Conservation (phyloP, 2,329 filamentous ascomycete species). For the Aspergillus glaucus region DNA sequence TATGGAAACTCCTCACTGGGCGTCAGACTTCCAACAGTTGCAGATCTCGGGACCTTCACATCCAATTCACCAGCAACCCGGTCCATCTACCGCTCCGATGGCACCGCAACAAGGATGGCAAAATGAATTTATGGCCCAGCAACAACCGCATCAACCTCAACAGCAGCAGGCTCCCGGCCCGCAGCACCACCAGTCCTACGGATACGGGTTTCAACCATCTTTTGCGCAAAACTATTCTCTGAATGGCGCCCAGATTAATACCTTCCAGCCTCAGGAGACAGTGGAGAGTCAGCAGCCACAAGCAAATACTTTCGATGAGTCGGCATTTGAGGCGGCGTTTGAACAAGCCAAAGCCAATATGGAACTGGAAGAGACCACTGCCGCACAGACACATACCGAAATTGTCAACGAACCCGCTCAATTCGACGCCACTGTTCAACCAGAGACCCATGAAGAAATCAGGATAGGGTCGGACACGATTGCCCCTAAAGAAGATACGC, state of each 20-base stretch:
- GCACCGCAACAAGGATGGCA: slow-evolving; percentile 48
- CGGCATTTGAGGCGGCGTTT: slow-evolving; percentile 42
- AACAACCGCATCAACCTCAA: slow-evolving; percentile 4
- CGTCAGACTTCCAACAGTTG: slow-evolving; percentile 42
- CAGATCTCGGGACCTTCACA: slow-evolving; percentile 34
- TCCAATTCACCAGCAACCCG: slow-evolving; percentile 44
- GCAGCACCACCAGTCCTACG: slow-evolving; percentile 13
- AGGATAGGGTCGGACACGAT: slow-evolving; percentile 42
- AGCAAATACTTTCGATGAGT: slow-evolving; percentile 36
- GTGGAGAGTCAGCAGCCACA: slow-evolving; percentile 16
- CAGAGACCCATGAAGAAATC: slow-evolving; percentile 19
- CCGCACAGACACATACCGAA: slow-evolving; percentile 10
- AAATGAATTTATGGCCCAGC: slow-evolving; percentile 50
- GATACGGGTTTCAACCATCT: slow-evolving; percentile 22
- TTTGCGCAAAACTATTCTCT: slow-evolving; percentile 22
- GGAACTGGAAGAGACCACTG: slow-evolving; percentile 19
- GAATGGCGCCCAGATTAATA: slow-evolving; percentile 15
- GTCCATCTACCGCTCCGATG: slow-evolving; percentile 34
- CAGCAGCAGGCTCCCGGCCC: slow-evolving; percentile 17
- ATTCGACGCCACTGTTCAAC: slow-evolving; percentile 6
- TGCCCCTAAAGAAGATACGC: slow-evolving; percentile 25
- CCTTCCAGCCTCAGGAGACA: slow-evolving; percentile 20
- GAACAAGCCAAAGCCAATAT: slow-evolving; percentile 36
- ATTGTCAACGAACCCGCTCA: slow-evolving; percentile 13
- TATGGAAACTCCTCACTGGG: slow-evolving; percentile 31